phyloP scores from a whole-genome alignment of 2,329 filamentous ascomycete genomes.

The Aspergillus tanneri region DNA sequence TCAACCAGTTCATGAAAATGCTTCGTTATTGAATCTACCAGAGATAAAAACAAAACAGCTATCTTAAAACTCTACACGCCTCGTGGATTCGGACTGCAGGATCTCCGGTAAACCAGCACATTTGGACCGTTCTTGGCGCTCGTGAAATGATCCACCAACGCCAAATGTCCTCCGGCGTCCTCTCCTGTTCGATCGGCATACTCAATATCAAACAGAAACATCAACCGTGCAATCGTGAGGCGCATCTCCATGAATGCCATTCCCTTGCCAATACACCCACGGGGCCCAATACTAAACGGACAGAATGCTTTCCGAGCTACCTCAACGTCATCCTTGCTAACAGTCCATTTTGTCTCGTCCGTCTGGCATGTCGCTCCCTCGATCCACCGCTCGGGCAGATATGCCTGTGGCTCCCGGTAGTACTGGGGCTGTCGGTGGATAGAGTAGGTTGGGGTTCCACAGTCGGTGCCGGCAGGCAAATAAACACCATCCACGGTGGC shows the following conservation, averaged over 20 bases:
- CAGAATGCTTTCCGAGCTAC: conserved; percentile 68
- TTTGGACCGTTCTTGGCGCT: conserved; percentile 40
- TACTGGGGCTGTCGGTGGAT: conserved; percentile 66
- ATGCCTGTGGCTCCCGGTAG: conserved; percentile 60
- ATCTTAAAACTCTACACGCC: too few species aligned
- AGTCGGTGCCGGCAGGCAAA: conserved; percentile 55
- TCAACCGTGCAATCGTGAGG: conserved; percentile 38
- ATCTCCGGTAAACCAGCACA: too few species aligned
- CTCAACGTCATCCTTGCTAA: conserved; percentile 50
- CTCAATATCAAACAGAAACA: conserved; percentile 43
- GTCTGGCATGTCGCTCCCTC: conserved; percentile 43
- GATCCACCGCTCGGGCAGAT: conserved; percentile 66
- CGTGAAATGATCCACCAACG: conserved; percentile 41
- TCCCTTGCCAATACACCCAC: conserved; percentile 45
- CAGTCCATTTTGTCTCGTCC: conserved; percentile 34
- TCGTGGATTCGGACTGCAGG: too few species aligned
- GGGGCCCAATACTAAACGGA: conserved; percentile 51
- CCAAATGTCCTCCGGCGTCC: conserved; percentile 36
- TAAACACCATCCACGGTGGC: conserved; percentile 39
- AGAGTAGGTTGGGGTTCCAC: conserved; percentile 66
- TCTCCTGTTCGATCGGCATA: conserved; percentile 36
- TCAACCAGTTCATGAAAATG: neutral
- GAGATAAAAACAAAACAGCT: too few species aligned
- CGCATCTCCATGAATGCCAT: conserved; percentile 46
- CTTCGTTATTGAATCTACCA: too few species aligned